These are phyloP conservation scores for Dioscorea alata DNA, from an alignment of 106 monocot genomes.

Conservation along the genomic window DNA sequence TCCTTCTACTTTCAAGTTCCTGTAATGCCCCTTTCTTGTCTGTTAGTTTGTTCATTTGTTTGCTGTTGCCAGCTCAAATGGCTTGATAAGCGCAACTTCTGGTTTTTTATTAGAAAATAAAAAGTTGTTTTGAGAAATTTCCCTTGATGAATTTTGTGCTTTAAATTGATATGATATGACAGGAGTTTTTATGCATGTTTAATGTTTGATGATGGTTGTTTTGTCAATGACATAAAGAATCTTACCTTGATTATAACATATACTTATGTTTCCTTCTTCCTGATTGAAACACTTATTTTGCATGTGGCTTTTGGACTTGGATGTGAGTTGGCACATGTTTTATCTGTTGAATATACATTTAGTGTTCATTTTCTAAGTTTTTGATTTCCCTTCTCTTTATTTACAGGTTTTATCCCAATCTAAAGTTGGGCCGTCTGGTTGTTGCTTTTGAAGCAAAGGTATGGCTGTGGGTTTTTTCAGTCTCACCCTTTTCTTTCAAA, in stretches of 20 bases:
- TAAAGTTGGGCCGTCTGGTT: slow-evolving; percentile 8
- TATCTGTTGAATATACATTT: not conserved
- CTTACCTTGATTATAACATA: not conserved
- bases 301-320: not conserved
- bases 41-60: too few relatives aligned
- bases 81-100: too few relatives aligned
- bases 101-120: too few relatives aligned
- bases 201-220: too few relatives aligned
- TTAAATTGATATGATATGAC: too few relatives aligned
- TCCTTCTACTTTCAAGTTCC: too few relatives aligned
- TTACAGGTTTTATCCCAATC: slow-evolving; percentile 13
- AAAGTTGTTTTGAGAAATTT: too few relatives aligned
- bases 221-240: too few relatives aligned
- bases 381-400: not conserved
- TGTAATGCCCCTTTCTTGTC: too few relatives aligned
- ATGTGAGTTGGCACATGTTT: not conserved
- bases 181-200: too few relatives aligned
- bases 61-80: too few relatives aligned
- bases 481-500: not conserved
- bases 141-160: too few relatives aligned
- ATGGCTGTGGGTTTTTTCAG: not conserved
- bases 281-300: not conserved
- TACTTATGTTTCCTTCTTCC: not conserved
- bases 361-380: not conserved
- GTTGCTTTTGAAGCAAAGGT: slow-evolving; percentile 14